Percentiles rank a stretch among this genome's conserved stretches.
Conservation (phyloP, 2,329 filamentous ascomycete genomes). For the Rutstroemia sydowiana region DNA sequence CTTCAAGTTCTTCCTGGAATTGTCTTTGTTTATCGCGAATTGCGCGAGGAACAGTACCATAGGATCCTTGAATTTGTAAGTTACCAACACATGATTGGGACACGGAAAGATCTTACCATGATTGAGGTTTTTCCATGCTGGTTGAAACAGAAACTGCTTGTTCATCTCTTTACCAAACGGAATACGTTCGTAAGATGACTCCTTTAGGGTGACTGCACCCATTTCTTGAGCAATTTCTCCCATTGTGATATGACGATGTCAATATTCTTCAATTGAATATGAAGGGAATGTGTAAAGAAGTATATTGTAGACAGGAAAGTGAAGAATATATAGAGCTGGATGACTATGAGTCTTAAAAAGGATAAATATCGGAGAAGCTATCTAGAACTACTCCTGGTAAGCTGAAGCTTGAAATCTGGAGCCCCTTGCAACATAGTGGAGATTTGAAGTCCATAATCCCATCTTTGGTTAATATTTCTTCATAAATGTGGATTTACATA, state of each 20-base stretch:
- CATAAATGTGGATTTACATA: too few species aligned
- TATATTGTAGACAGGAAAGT: not conserved
- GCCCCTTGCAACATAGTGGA: too few species aligned
- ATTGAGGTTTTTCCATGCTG: constrained; percentile 30
- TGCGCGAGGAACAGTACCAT: constrained; percentile 62
- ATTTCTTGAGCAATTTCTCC: constrained; percentile 12
- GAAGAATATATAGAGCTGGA: too few species aligned
- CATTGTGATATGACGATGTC: not conserved
- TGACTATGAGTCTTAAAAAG: too few species aligned
- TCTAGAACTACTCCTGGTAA: too few species aligned
- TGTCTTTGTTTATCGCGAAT: constrained; percentile 52
- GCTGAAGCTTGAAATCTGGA: too few species aligned
- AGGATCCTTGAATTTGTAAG: constrained; percentile 50
- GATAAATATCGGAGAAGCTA: too few species aligned
- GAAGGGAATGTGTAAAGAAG: not conserved
- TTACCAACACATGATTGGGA: not conserved
- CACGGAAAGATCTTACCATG: constrained; percentile 25
- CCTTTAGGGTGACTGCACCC: constrained; percentile 16
- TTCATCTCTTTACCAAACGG: constrained; percentile 30
- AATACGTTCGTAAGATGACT: constrained; percentile 17
- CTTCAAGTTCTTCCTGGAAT: constrained; percentile 63
- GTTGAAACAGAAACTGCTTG: constrained; percentile 30
- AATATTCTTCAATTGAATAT: not conserved
- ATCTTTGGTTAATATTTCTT: too few species aligned
- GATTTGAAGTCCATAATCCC: too few species aligned